Conservation (phyloP, 768 basidiomycete genomes). For the Serendipita sp. region DNA sequence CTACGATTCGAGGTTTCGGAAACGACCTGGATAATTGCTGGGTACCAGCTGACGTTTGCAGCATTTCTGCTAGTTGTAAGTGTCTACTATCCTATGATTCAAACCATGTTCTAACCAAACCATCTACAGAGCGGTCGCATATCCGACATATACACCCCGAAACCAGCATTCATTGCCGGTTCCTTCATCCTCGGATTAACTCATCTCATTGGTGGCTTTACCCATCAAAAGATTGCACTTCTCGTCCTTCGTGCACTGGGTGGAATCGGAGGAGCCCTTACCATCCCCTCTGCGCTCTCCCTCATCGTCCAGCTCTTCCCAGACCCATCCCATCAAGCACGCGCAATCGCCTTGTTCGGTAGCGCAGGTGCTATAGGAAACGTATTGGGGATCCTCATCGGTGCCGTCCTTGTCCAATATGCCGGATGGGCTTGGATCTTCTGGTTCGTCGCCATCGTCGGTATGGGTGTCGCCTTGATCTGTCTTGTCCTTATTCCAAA, state of each 20-base stretch:
- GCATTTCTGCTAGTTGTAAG: not conserved
- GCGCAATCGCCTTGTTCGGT: no score
- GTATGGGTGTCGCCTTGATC: conserved; percentile 19
- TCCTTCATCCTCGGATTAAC: conserved; percentile 17
- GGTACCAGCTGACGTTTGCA: no score
- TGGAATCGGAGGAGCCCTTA: no score
- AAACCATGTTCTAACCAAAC: no score
- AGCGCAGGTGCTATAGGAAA: conserved; percentile 33
- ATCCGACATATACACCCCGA: no score
- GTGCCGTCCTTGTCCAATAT: no score
- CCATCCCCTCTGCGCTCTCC: conserved; percentile 32
- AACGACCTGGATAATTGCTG: no score
- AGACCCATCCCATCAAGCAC: no score
- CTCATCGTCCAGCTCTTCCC: conserved; percentile 33
- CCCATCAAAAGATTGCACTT: conserved; percentile 19
- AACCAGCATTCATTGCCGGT: no score
- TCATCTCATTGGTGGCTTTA: conserved; percentile 20
- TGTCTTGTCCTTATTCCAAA: conserved; percentile 24
- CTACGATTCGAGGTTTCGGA: no score
- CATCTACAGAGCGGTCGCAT: no score
- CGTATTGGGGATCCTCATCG: conserved; percentile 28
- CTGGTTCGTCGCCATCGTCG: conserved; percentile 29
- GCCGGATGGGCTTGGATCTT: conserved; percentile 37
- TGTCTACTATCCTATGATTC: no score
- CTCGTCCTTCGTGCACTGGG: conserved; percentile 21